Percentiles rank a stretch among this genome's conserved stretches.
These are phyloP conservation scores for Aurantiochytrium sp. DNA, from an alignment of 108 stramenopile genomes.

Conservation along the genomic window DNA sequence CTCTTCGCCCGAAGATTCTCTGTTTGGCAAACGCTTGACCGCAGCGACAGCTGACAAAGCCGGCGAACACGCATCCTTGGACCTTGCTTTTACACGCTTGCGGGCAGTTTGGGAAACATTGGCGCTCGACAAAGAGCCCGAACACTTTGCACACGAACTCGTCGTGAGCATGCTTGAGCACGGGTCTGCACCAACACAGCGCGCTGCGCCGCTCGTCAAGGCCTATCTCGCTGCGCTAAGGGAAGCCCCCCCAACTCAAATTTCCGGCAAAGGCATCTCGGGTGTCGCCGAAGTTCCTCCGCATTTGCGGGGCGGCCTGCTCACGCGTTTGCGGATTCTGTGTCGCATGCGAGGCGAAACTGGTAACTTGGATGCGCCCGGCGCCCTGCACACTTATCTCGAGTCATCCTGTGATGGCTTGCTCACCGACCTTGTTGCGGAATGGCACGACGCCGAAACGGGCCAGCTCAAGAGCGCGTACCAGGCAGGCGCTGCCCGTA, in stretches of 20 bases:
- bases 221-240: background rate
- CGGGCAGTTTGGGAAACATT: background rate
- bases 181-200: background rate
- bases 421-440: background rate
- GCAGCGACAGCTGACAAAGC: background rate
- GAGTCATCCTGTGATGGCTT: background rate
- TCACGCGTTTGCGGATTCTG: background rate
- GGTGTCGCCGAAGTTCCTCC: background rate
- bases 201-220: background rate
- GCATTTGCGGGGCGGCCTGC: background rate
- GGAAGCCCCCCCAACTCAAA: background rate
- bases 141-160: background rate
- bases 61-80: background rate
- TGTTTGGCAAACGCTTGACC: background rate
- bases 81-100: background rate
- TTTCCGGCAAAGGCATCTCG: background rate
- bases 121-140: background rate
- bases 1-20: background rate
- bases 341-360: background rate
- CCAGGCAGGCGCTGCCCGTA: background rate
- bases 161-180: background rate
- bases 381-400: background rate
- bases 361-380: background rate
- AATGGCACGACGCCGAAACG: background rate
- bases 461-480: background rate